Evolutionary conservation across 257 asterid genomes (phyloP).

Genomic region (Lycium barbarum): DNA sequence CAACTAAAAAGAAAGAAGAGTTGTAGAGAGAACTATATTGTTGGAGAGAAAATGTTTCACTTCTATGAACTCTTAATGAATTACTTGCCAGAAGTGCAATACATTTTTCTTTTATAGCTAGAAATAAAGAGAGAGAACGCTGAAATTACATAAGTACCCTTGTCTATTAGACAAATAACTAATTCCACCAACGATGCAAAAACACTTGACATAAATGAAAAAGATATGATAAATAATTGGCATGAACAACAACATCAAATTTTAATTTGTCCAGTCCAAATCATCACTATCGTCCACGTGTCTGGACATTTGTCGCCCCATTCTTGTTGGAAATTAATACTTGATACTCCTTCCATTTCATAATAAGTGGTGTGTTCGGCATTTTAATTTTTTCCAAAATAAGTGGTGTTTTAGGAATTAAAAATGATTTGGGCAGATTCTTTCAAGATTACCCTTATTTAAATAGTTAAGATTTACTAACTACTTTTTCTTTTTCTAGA

Average conservation of each 20-base stretch:
- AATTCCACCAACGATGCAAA: conserved; percentile 28
- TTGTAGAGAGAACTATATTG: background rate
- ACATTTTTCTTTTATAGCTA: conserved; percentile 18
- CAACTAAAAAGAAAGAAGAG: background rate
- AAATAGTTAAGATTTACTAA: too few relatives aligned
- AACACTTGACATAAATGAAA: conserved; percentile 29
- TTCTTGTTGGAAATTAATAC: conserved; percentile 32
- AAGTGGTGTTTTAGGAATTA: too few relatives aligned
- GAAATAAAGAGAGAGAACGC: background rate
- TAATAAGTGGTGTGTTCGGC: too few relatives aligned
- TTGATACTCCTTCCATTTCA: too few relatives aligned
- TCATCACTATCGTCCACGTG: conserved; percentile 45
- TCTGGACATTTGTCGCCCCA: conserved; percentile 22
- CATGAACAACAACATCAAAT: conserved; percentile 29
- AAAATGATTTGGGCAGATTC: too few relatives aligned
- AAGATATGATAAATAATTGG: background rate
- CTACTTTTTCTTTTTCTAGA: too few relatives aligned
- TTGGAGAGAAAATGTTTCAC: background rate
- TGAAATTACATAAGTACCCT: background rate
- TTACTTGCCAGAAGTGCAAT: background rate
- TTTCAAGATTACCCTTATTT: too few relatives aligned
- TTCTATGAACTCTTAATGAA: background rate
- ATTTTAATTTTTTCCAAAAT: too few relatives aligned
- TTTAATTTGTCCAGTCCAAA: conserved; percentile 17
- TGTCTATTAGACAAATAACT: background rate